Base-by-base conservation (phyloP, 257 asterid genomes). In the Solanum paucissectum region DNA sequence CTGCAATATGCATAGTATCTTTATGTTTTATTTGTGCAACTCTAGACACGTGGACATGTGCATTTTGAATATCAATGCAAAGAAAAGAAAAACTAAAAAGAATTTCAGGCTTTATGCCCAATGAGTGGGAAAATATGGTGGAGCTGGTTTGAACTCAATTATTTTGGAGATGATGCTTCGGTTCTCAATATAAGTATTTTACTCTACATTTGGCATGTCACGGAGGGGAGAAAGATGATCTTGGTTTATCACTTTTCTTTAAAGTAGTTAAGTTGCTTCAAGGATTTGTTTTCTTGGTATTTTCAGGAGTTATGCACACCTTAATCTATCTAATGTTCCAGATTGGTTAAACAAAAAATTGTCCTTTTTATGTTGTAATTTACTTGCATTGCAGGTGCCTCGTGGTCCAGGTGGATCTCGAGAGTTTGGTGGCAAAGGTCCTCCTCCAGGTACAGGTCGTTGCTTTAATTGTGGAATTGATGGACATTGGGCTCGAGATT, bases 401-500 rank as follows among this genome's bases (percentile, higher is more conserved):
- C 95, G 95, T 88, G 93, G 93, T 77, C 89, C 94, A 11, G 95
- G 95, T 90, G 94, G 95, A 36, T 92, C 94, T n/a, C 93, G 92
- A 85, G 95, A 93, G 58, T 85, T 87, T 89, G 90, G 87, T 25
- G 94, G 95, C 72, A 86, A 93, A 77, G 95, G 93, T 58, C 95
- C 95, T 64, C 90, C 93, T 29, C 95, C 95, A 14, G 95, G 95
- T 40, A 92, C 91, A 33, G 95, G 95, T 12, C 94, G 95, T 55
- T 93, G 95, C 93, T 93, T 93, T 79, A 93, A 93, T 87, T 93
- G 95, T 90, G 95, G 95, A 73, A 34, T 92, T 87, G 95, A 93
- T 68, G 95, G 95, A 13, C 95, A 93, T 79, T 93, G 95, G 95
- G 95, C 95, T 81, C 89, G 93, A 74, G 95, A 93, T 89, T 93